Evolutionary conservation across 352 stramenopile genomes (phyloP).

Genomic region (Phytopythium oedochilum): DNA sequence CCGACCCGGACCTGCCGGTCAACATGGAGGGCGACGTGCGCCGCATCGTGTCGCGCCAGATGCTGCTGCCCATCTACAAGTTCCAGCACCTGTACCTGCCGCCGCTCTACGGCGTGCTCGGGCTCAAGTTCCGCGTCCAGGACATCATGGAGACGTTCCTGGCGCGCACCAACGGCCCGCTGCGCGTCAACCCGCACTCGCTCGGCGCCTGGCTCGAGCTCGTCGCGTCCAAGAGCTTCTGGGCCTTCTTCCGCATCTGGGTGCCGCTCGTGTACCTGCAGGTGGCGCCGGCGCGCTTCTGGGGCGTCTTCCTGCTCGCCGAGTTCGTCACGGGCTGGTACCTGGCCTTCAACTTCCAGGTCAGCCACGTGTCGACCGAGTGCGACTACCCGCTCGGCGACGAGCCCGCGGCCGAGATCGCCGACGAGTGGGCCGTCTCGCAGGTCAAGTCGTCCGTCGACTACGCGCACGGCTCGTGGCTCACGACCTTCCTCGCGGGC

Average conservation of each 20-base stretch:
- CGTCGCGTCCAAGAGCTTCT: slow-evolving; percentile 87
- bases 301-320: slow-evolving; percentile 77
- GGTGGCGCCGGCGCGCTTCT: slow-evolving; percentile 52
- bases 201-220: slow-evolving; percentile 75
- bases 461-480: slow-evolving; percentile 77
- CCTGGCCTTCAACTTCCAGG: slow-evolving; percentile 93
- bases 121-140: slow-evolving; percentile 91
- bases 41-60: slow-evolving; percentile 84
- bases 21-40: slow-evolving; percentile 83
- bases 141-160: slow-evolving; percentile 90
- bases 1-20: slow-evolving; percentile 92
- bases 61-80: slow-evolving; percentile 84
- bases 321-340: slow-evolving; percentile 92
- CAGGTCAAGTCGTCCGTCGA: slow-evolving; percentile 95
- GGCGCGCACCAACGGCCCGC: slow-evolving; percentile 82
- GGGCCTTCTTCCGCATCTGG: slow-evolving; percentile 87
- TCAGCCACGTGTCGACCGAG: slow-evolving; percentile 87
- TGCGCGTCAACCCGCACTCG: slow-evolving; percentile 89
- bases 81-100: slow-evolving; percentile 93
- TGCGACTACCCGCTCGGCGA: slow-evolving; percentile 85
- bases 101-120: slow-evolving; percentile 92
- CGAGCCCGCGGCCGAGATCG: slow-evolving; percentile 50
- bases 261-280: slow-evolving; percentile 82
- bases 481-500: slow-evolving; percentile 92
- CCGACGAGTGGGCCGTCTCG: slow-evolving; percentile 90